Percentiles rank a stretch among this genome's conserved stretches.
Conservation (phyloP, 2,329 filamentous ascomycete species). For the Xenoacremonium recifei region DNA sequence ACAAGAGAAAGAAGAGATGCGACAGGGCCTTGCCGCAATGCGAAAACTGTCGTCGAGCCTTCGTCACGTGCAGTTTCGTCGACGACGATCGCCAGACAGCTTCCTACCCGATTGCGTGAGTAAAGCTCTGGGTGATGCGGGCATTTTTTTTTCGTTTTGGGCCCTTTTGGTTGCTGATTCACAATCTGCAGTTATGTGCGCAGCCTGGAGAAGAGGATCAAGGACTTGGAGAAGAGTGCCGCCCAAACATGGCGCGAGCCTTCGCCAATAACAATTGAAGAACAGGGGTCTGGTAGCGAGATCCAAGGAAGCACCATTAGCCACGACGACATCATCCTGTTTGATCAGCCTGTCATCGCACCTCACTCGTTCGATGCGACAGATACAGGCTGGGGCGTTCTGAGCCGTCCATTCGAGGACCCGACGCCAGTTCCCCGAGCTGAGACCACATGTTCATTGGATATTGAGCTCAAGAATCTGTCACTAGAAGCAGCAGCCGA, state of each 20-base stretch:
- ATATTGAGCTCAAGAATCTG: conserved; percentile 33
- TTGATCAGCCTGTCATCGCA: conserved; percentile 8
- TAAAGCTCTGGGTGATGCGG: conserved; percentile 1
- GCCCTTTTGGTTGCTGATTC: too few species aligned
- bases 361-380: background rate
- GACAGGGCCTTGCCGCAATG: conserved; percentile 38
- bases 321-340: background rate
- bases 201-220: conserved; percentile 27
- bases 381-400: conserved; percentile 1
- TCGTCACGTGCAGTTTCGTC: conserved; percentile 39
- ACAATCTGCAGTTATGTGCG: conserved; percentile 27
- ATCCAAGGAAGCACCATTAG: background rate
- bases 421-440: background rate
- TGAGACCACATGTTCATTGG: conserved; percentile 21
- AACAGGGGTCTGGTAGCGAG: background rate
- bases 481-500: conserved; percentile 44
- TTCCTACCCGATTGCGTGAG: conserved; percentile 40
- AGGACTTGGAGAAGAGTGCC: conserved; percentile 16
- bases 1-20: conserved; percentile 42
- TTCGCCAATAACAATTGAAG: background rate
- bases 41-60: conserved; percentile 35
- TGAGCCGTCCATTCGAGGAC: background rate
- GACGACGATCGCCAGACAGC: conserved; percentile 37
- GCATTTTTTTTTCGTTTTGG: background rate
- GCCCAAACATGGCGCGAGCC: too few species aligned